Conservation (phyloP, 2,329 filamentous ascomycete species). For the Neofusicoccum ribis region DNA sequence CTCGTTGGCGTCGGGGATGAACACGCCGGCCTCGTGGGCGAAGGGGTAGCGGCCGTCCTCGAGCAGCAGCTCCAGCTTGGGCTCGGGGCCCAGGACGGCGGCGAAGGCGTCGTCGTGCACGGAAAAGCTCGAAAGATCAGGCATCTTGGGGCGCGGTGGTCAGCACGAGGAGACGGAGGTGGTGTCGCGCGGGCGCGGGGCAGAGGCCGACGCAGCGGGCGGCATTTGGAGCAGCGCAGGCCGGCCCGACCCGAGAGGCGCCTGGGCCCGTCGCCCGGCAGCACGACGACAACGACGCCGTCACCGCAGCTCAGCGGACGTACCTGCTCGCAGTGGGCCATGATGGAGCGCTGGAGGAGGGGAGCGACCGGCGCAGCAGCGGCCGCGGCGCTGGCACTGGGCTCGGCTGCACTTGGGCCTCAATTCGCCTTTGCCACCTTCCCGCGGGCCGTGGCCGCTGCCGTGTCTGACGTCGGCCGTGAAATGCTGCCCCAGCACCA, state of each 20-base stretch:
- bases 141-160: neutral
- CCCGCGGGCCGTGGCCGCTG: no score
- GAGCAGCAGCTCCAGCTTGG: constrained; percentile 29
- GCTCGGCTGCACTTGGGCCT: no score
- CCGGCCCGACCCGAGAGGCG: neutral
- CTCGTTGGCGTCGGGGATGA: constrained; percentile 31
- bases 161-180: neutral
- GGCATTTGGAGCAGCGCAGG: neutral
- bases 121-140: neutral
- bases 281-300: no score
- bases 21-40: constrained; percentile 51
- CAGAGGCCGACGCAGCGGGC: neutral
- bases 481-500: no score
- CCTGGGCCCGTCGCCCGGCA: no score
- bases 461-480: no score
- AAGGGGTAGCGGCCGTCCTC: constrained; percentile 38
- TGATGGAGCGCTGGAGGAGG: neutral
- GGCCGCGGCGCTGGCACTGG: no score
- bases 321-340: neutral
- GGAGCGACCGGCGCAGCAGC: no score
- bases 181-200: neutral
- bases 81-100: neutral
- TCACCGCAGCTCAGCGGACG: neutral
- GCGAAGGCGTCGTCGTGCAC: neutral
- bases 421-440: no score